These are phyloP conservation scores for Albugo candida DNA, from an alignment of 352 stramenopile species.

Conservation along the genomic window DNA sequence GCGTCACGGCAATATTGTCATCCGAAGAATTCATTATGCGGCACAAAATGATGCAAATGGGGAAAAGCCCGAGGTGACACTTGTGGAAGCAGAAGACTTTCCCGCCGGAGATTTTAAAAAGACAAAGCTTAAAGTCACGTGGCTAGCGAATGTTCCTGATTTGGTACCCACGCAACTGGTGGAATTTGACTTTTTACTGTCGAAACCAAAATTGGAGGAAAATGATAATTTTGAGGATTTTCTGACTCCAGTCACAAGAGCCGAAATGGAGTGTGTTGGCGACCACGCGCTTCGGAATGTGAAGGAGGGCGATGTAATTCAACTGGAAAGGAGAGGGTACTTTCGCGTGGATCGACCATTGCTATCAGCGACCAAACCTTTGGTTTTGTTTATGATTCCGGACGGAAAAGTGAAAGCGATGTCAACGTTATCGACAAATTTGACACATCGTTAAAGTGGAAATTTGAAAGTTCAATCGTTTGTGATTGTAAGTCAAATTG, in stretches of 20 bases:
- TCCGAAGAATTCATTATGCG: conserved; percentile 51
- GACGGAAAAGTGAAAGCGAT: conserved; percentile 91
- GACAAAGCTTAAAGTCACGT: conserved; percentile 93
- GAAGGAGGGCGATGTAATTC: conserved; percentile 90
- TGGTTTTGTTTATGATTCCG: conserved; percentile 97
- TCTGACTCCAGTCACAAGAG: conserved; percentile 89
- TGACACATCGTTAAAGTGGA: conserved; percentile 44
- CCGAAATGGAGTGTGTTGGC: conserved; percentile 84
- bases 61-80: conserved; percentile 15
- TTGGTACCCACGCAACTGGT: conserved; percentile 81
- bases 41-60: conserved; percentile 12
- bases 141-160: conserved; percentile 83
- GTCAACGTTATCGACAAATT: conserved; percentile 75
- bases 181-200: conserved; percentile 98
- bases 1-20: conserved; percentile 87
- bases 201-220: conserved; percentile 97
- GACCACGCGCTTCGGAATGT: conserved; percentile 91
- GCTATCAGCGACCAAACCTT: conserved; percentile 66
- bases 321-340: conserved; percentile 96
- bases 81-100: conserved; percentile 54
- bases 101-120: conserved; percentile 85
- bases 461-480: background rate
- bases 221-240: conserved; percentile 95
- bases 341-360: conserved; percentile 85
- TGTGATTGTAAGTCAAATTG: background rate